These are phyloP conservation scores for Talaromyces sp. DNA, from an alignment of 2,329 filamentous ascomycete species.

Conservation along the genomic window DNA sequence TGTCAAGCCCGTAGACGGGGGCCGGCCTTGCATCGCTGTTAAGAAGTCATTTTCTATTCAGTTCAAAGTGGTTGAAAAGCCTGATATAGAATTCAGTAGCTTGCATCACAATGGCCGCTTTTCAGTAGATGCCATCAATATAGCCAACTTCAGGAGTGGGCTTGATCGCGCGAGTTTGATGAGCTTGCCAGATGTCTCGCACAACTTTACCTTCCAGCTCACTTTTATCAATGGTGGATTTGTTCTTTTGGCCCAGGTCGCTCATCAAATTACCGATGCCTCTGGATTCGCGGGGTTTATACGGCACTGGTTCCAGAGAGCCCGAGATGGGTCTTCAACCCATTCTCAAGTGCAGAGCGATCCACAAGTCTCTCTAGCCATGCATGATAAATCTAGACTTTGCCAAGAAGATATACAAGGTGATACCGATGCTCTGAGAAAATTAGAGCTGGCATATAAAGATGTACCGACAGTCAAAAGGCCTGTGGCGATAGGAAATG, in stretches of 20 bases:
- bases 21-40: neutral
- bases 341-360: neutral
- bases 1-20: neutral
- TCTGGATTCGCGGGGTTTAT: neutral
- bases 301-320: neutral
- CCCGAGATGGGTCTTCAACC: neutral
- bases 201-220: neutral
- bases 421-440: neutral
- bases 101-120: neutral
- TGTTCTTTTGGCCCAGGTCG: neutral
- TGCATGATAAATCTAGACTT: neutral
- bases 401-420: neutral
- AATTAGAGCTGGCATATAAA: neutral
- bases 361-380: neutral
- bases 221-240: neutral
- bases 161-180: neutral
- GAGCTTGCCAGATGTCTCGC: neutral
- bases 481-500: neutral
- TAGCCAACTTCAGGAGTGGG: neutral
- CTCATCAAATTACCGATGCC: neutral
- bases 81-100: neutral
- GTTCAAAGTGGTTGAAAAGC: neutral
- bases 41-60: neutral
- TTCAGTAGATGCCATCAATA: neutral
- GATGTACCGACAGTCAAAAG: neutral